Conservation (phyloP, 108 stramenopile genomes). For the Cyclotella cryptica region DNA sequence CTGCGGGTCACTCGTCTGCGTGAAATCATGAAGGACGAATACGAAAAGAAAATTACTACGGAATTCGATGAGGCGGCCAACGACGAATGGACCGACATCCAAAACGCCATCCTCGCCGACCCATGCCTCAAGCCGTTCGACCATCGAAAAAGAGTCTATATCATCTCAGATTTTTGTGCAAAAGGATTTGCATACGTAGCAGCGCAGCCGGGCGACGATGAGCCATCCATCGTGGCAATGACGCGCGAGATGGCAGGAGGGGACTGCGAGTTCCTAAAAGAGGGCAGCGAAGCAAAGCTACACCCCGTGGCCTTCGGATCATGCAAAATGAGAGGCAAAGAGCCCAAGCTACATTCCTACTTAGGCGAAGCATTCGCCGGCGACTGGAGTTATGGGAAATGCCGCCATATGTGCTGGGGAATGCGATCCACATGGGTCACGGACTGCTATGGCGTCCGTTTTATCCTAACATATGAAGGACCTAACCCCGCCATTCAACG, state of each 20-base stretch:
- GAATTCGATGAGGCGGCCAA: background rate
- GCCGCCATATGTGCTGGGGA: conserved; percentile 3
- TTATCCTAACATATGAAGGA: conserved; percentile 21
- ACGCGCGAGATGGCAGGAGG: background rate
- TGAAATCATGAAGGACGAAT: background rate
- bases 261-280: conserved; percentile 15
- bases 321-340: background rate
- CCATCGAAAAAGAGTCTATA: background rate
- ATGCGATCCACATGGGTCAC: no score
- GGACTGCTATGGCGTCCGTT: conserved; percentile 13
- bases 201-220: conserved; percentile 15
- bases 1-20: background rate
- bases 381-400: conserved; percentile 12
- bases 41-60: background rate
- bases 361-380: conserved; percentile 20
- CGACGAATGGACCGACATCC: background rate
- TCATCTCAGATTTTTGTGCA: conserved; percentile 16
- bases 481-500: conserved; percentile 15
- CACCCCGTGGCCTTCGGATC: conserved; percentile 15
- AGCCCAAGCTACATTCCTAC: conserved; percentile 13
- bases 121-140: conserved; percentile 20
- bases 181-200: conserved; percentile 16
- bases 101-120: conserved; percentile 13
- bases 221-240: conserved; percentile 5
- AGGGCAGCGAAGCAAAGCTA: background rate